Base-by-base conservation (phyloP, 1,139 yeast genomes). In the Kluyveromyces sp. region DNA sequence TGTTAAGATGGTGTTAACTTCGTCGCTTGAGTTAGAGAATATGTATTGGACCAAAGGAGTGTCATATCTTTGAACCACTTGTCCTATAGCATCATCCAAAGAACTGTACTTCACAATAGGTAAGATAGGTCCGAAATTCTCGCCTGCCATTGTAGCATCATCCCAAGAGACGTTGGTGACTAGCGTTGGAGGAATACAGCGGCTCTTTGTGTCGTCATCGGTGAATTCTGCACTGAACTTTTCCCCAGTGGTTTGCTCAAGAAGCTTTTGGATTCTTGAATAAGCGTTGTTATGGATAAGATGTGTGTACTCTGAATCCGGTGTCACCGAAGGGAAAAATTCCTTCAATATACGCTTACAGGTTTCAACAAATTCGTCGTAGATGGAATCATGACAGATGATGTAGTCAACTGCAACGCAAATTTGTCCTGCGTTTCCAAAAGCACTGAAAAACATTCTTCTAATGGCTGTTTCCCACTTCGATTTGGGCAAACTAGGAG, bases 391-490 rank as follows among this genome's bases (percentile, higher is more conserved):
- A 48, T 83, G 88, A 18, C 81, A 82, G 41, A 87, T 59, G 7
- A 83, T 68, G 56, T 87, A 89, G 64, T 89, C 97, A 8, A 88
- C 83, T 1, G 94, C 86, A 36, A 87, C 86, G 69, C 96, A 88
- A 1, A 94, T 80, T 65, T 88, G 96, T 25, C 96, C 96, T n/a
- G 83, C 78, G 60, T 86, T 88, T 34, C 77, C 68, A 56, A 81
- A 83, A 52, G 83, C 77, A 29, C 92, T 92, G 86, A 94, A 85
- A 3, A 77, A 72, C 15, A 85, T 66, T 64, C 96, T 75, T 49
- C 73, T 73, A 15, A 88, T 79, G n/a, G 84, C 71, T 0, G 71
- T 63, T 17, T 65, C 63, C 42, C 84, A 52, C 52, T 79, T 73
- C 2, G 61, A 64, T 6, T 60, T 52, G 6, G 62, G 60, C 39